These are phyloP conservation scores for Phytophthora sojae DNA, from an alignment of 352 stramenopile genomes.

Conservation along the genomic window DNA sequence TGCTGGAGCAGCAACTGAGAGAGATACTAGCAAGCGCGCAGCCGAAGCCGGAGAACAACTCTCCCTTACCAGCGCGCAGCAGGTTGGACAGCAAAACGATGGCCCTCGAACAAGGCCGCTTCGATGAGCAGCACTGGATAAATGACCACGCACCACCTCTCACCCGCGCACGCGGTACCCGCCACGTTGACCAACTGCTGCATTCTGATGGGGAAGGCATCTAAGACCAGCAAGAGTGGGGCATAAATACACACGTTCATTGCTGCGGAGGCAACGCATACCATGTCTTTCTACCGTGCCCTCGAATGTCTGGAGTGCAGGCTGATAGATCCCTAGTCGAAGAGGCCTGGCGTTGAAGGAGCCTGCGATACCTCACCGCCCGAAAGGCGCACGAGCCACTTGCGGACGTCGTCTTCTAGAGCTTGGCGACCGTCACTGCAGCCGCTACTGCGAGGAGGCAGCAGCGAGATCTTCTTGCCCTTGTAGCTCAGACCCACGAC, in stretches of 20 bases:
- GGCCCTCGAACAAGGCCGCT: conserved; percentile 31
- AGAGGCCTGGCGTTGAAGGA: conserved; percentile 44
- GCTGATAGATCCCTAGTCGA: conserved; percentile 32
- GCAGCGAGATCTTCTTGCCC: conserved; percentile 70
- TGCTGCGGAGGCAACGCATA: conserved; percentile 9
- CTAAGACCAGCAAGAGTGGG: not conserved
- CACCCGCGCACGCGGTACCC: conserved; percentile 29
- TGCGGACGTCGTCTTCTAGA: conserved; percentile 52
- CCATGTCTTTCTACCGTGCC: conserved; percentile 8
- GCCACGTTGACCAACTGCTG: conserved; percentile 17
- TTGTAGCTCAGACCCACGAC: conserved; percentile 64
- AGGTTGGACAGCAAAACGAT: conserved; percentile 14
- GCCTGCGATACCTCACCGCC: conserved; percentile 67
- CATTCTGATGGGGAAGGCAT: not conserved
- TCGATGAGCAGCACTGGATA: conserved; percentile 47
- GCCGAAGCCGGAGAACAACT: not conserved
- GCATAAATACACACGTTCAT: conserved; percentile 34
- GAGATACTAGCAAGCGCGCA: conserved; percentile 16
- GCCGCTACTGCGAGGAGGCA: conserved; percentile 31
- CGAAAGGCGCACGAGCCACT: conserved; percentile 70
- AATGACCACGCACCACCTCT: conserved; percentile 27
- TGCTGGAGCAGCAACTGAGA: conserved; percentile 35
- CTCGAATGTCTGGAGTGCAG: not conserved
- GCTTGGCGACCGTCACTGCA: conserved; percentile 4
- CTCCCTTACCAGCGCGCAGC: not conserved